A percentile compares a stretch with the other conserved stretches of the same genome.
Conservation (phyloP, 1,284 basidiomycete genomes). For the Ganoderma meredithae region DNA sequence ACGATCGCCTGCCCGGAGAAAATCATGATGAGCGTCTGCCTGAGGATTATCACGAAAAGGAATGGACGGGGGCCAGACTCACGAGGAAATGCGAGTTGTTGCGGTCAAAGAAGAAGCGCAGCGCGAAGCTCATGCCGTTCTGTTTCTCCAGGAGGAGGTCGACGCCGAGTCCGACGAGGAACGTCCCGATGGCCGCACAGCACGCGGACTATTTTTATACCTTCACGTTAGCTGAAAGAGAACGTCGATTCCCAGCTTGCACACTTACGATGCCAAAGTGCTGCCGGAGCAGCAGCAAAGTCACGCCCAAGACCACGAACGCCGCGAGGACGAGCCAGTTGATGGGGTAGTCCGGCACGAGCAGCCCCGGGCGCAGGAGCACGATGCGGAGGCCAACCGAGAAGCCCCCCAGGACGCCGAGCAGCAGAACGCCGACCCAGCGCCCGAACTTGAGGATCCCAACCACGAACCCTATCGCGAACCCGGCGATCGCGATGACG, state of each 20-base stretch:
- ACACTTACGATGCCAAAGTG: conserved; percentile 63
- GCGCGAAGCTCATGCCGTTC: conserved; percentile 65
- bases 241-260: not conserved
- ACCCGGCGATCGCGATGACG: conserved; percentile 55
- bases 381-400: conserved; percentile 64
- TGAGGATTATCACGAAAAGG: not conserved
- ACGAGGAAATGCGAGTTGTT: conserved; percentile 65
- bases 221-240: not conserved
- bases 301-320: conserved; percentile 50
- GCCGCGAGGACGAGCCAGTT: conserved; percentile 62
- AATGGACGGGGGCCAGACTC: conserved; percentile 35
- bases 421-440: conserved; percentile 50
- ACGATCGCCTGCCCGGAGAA: conserved; percentile 50
- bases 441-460: conserved; percentile 60
- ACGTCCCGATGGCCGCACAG: conserved; percentile 65
- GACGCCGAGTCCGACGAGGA: conserved; percentile 59
- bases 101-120: conserved; percentile 68
- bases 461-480: conserved; percentile 56
- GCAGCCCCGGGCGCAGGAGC: conserved; percentile 56
- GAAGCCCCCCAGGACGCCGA: conserved; percentile 60
- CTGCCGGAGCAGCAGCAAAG: conserved; percentile 52
- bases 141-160: conserved; percentile 66
- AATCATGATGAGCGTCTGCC: conserved; percentile 10
- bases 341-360: conserved; percentile 50
- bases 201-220: conserved; percentile 43